Conservation (phyloP, 2,329 filamentous ascomycete genomes). For the Colletotrichum zoysiae region DNA sequence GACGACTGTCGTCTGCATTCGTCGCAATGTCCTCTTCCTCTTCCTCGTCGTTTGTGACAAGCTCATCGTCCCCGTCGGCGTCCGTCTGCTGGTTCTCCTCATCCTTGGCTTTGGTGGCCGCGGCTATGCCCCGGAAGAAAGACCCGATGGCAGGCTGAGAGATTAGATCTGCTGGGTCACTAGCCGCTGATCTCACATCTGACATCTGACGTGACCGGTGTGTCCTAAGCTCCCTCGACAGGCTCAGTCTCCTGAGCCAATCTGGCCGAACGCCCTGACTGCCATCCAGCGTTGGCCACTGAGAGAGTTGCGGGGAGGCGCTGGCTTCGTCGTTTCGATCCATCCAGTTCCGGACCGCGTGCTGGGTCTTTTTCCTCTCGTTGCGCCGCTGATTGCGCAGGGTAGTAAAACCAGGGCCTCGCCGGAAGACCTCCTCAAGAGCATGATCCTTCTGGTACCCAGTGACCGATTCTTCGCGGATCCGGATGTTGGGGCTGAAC, state of each 20-base stretch:
- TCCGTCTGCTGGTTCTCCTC: constrained; percentile 75
- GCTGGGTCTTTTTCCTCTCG: constrained; percentile 80
- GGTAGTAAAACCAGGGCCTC: constrained; percentile 74
- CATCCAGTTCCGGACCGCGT: constrained; percentile 93
- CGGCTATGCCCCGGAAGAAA: constrained; percentile 38
- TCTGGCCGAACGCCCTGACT: constrained; percentile 54
- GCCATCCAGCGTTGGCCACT: constrained; percentile 64
- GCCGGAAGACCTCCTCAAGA: constrained; percentile 90
- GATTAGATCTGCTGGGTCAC: constrained; percentile 73
- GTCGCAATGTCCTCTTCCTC: constrained; percentile 67
- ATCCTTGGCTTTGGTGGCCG: constrained; percentile 46
- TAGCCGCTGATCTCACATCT: constrained; percentile 70
- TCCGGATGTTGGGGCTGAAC: constrained; percentile 79
- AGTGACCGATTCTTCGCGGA: constrained; percentile 87
- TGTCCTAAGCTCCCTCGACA: constrained; percentile 60
- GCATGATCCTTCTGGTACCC: constrained; percentile 92
- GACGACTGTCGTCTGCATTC: constrained; percentile 54
- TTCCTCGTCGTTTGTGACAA: constrained; percentile 84
- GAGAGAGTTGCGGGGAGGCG: constrained; percentile 57
- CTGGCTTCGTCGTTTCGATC: constrained; percentile 72
- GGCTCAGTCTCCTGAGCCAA: constrained; percentile 66
- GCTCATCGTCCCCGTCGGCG: constrained; percentile 89
- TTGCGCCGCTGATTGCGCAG: constrained; percentile 70
- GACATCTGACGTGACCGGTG: constrained; percentile 64
- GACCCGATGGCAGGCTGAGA: constrained; percentile 51